Evolutionary conservation across 2,329 filamentous ascomycete genomes (phyloP), one percentile per base, ranked within the genome.

Genomic region (Didymella glomerata): DNA sequence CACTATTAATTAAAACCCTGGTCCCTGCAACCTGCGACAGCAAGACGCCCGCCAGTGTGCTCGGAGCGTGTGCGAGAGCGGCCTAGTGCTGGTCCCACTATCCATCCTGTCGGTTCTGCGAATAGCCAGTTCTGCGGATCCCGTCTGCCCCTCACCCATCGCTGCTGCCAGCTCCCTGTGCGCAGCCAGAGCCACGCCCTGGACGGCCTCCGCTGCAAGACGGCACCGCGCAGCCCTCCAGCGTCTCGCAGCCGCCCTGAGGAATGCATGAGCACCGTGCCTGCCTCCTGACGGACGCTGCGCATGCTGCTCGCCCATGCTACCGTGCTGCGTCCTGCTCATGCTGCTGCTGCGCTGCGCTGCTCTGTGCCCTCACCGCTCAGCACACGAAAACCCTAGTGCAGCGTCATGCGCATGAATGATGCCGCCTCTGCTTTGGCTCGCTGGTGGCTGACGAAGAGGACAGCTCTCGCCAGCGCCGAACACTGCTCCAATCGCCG

Each of bases 1-100:
- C 52, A 60, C 64, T 68, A 64, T 66, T 66, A 64, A 67, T 65
- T 63, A 60, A 13, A 30, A n/a, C 48, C 61, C 63, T 56, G 63
- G 55, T 62, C 64, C 67, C 62, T 63, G 62, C 45, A 63, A 54
- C 24, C 49, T 52, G 50, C 49, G 44, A 58, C 57, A 56, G 61
- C 57, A 20, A 38, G 16, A 14, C 34, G 40, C 49, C 49, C 27
- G 40, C 49, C 48, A 42, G 27, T 54, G 57, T 34, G 44, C 57
- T 67, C 65, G 65, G 62, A 64, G 63, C 64, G 62, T 57, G 44
- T 25, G 62, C 62, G 44, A 57, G 55, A 30, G 25, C 9, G 50
- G 67, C 28, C 24, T 57, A 57, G 63, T 24, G 28, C 18, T 45
- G 48, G 52, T 69, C 62, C 69, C 69, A 59, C 57, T 54, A 63